A percentile compares a stretch with the other conserved stretches of the same genome.
Evolutionary conservation across 768 basidiomycete species (phyloP).

Genomic region (Xerocomellus amylosporus): DNA sequence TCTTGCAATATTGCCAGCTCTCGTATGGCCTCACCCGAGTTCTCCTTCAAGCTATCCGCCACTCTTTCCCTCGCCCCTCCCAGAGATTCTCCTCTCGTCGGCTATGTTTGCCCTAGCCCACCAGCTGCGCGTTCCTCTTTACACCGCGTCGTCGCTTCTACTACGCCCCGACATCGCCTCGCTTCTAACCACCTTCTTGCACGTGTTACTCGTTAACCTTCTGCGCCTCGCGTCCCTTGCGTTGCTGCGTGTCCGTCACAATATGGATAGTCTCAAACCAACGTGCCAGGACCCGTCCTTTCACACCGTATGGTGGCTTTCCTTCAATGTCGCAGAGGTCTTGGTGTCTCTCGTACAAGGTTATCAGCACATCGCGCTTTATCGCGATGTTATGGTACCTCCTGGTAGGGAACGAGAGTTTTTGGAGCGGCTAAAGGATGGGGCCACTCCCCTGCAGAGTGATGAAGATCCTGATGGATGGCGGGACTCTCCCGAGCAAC

Average conservation of each 20-base stretch:
- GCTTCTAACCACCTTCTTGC: slow-evolving; percentile 40
- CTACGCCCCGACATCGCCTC: slow-evolving; percentile 29
- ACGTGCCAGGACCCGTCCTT: slow-evolving; percentile 61
- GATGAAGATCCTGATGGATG: slow-evolving; percentile 11
- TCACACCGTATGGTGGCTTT: slow-evolving; percentile 71
- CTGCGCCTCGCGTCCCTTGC: slow-evolving; percentile 56
- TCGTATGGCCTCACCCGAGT: slow-evolving; percentile 44
- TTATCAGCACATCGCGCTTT: slow-evolving; percentile 63
- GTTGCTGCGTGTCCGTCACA: slow-evolving; percentile 49
- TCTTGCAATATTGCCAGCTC: slow-evolving; percentile 48
- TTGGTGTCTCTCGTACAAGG: slow-evolving; percentile 64
- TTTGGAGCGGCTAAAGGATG: slow-evolving; percentile 30
- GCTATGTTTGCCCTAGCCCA: slow-evolving; percentile 46
- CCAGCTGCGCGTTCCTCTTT: slow-evolving; percentile 33
- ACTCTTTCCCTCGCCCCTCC: slow-evolving; percentile 59
- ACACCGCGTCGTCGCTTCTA: slow-evolving; percentile 34
- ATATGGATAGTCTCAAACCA: slow-evolving; percentile 40
- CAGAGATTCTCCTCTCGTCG: slow-evolving; percentile 59
- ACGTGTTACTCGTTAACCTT: slow-evolving; percentile 50
- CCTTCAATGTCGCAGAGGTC: slow-evolving; percentile 67
- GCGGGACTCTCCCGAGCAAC: slow-evolving; percentile 11
- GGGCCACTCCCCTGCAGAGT: slow-evolving; percentile 1
- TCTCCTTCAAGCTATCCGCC: slow-evolving; percentile 42
- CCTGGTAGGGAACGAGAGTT: slow-evolving; percentile 40
- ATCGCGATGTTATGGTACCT: slow-evolving; percentile 64